Evolutionary conservation across 2,329 filamentous ascomycete species (phyloP).

Genomic region (Aureobasidium uvarum): DNA sequence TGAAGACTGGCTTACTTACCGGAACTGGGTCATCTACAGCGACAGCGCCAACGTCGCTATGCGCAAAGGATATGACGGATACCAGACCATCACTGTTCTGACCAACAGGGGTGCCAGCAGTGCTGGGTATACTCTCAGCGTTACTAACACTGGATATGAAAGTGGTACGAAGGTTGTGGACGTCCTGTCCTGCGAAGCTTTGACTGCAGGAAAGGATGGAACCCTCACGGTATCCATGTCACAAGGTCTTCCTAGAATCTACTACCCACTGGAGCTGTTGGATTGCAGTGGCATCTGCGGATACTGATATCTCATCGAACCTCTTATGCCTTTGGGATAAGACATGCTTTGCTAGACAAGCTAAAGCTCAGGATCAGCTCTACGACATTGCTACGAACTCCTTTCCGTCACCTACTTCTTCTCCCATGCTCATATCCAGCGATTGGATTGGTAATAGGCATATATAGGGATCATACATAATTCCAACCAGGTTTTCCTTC

Average conservation of each 20-base stretch:
- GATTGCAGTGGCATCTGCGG: slow-evolving; percentile 31
- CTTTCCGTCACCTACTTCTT: not conserved
- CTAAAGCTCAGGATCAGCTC: not conserved
- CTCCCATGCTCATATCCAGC: not conserved
- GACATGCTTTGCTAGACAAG: not conserved
- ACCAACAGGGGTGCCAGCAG: slow-evolving; percentile 37
- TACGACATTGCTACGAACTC: not conserved
- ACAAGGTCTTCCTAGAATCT: slow-evolving; percentile 40
- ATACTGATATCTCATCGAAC: not conserved
- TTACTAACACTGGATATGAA: slow-evolving; percentile 34
- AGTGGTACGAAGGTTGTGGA: slow-evolving; percentile 40
- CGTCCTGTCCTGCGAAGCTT: slow-evolving; percentile 39
- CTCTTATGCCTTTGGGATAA: not conserved
- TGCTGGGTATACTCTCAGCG: slow-evolving; percentile 32
- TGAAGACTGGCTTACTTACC: slow-evolving; percentile 43
- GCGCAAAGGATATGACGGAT: slow-evolving; percentile 45
- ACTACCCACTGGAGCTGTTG: slow-evolving; percentile 34
- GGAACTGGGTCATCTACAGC: slow-evolving; percentile 43
- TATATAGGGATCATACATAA: slow-evolving; percentile 21
- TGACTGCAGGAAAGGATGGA: slow-evolving; percentile 35
- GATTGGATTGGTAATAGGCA: slow-evolving; percentile 7
- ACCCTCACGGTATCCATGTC: slow-evolving; percentile 40
- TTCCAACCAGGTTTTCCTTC: slow-evolving; percentile 5
- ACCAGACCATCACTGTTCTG: slow-evolving; percentile 42
- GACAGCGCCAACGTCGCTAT: slow-evolving; percentile 48